Percentiles rank a stretch among this genome's conserved stretches.
Conservation (phyloP, 176 grass and related monocot species). For the Oryza glumipatula region DNA sequence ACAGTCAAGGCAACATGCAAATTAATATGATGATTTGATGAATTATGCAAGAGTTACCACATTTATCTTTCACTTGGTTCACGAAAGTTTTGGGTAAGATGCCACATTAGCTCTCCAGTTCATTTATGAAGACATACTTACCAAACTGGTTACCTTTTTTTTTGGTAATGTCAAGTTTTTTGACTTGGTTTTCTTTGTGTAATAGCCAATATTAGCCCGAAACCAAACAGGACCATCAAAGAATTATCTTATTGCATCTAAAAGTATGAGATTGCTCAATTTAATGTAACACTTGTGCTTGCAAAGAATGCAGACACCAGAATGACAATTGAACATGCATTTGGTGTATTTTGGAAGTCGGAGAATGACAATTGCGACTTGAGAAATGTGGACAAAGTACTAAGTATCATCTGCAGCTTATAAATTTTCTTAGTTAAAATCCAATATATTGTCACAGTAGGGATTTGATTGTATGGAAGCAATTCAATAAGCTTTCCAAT, state of each 20-base stretch:
- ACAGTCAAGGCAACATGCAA: background rate
- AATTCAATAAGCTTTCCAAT: background rate
- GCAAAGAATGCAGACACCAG: background rate
- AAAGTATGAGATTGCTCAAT: background rate
- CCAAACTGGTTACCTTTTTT: background rate
- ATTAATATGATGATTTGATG: background rate
- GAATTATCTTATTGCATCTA: background rate
- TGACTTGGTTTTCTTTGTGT: background rate
- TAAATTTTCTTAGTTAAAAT: background rate
- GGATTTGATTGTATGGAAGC: background rate
- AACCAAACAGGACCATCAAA: background rate
- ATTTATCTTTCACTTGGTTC: background rate
- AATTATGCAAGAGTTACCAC: background rate
- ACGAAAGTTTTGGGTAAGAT: background rate
- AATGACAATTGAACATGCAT: background rate
- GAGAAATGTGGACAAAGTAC: background rate
- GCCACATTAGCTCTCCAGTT: background rate
- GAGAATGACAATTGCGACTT: background rate
- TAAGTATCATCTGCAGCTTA: background rate
- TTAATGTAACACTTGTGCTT: background rate
- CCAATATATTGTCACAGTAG: background rate
- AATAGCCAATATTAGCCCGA: background rate
- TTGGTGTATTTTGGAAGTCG: background rate
- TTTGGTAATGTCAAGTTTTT: background rate
- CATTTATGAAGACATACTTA: conserved; percentile 1